Base-by-base conservation (phyloP, 2,329 filamentous ascomycete genomes). In the Aspergillus hiratsukae region DNA sequence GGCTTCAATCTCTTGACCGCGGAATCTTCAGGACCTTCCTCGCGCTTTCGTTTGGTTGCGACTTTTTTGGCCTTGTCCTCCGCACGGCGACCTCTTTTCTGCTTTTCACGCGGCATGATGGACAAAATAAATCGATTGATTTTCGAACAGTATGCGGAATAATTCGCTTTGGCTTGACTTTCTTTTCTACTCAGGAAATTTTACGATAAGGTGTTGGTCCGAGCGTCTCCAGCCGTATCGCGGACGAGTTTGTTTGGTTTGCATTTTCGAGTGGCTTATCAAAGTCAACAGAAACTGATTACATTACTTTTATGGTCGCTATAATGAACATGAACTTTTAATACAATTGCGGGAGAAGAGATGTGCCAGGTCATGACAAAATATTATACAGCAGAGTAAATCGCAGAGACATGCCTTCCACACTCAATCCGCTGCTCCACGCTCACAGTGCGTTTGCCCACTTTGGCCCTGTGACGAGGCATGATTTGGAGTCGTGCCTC, bases 361-460 rank as follows among this genome's bases (percentile, higher is more conserved):
- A 46, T 7, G 11, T 25, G 21, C 6, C 21, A 14, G 2, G 53
- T 61, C 60, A 63, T 29, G 21, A 48, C 8, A 43, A 23, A 27
- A 43, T 23, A 51, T 72, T 67, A 85, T 37, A 81, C 76, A 5
- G 78, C 78, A 40, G 90, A 95, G 75, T 94, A 97, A 3, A 96
- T 87, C 17, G 87, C 90, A 55, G 89, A 93, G 11, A 92, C 87
- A 61, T 84, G 86, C 60, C 89, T 83, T 19, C 93, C 93, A 70
- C 92, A 97, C 72, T 94, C 90, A 10, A 96, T 86, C 64, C 86
- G 86, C 77, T 97, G 93, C 77, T 96, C 91, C 63, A 96, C 77
- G 54, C 81, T 87, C 17, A 88, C 87, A 69, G 81, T 89, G 66
- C 88, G 80, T 1, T 89, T 89, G 2, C 83, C 84, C 7, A 94